These are phyloP conservation scores for Lecanicillium sp. DNA, from an alignment of 2,329 filamentous ascomycete species.

Conservation along the genomic window DNA sequence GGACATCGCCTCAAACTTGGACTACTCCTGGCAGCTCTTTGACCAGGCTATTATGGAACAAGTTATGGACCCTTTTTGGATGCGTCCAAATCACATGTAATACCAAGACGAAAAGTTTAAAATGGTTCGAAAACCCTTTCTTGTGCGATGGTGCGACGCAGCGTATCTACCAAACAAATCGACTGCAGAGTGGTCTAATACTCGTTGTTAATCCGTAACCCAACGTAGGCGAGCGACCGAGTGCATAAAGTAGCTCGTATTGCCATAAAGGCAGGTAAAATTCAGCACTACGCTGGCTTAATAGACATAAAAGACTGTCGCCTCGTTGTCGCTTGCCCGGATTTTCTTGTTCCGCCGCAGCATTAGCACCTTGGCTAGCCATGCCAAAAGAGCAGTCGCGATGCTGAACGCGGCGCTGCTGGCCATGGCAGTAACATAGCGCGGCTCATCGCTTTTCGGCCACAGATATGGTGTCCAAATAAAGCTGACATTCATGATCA, in stretches of 20 bases:
- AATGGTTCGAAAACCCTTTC: too few species aligned
- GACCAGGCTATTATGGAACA: conserved; percentile 11
- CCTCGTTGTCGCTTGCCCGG: conserved; percentile 16
- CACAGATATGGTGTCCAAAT: conserved; percentile 36
- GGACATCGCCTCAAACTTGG: conserved; percentile 10
- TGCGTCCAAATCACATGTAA: conserved; percentile 3
- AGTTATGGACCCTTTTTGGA: conserved; percentile 9
- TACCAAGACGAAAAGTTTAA: too few species aligned
- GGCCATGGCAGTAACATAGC: conserved; percentile 31
- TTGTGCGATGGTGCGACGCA: too few species aligned
- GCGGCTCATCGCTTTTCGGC: conserved; percentile 27
- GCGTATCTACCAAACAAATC: too few species aligned
- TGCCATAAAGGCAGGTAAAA: too few species aligned
- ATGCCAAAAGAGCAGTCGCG: conserved; percentile 26
- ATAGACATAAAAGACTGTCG: conserved; percentile 17
- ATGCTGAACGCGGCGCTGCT: conserved; percentile 5
- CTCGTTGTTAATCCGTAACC: too few species aligned
- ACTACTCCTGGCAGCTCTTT: conserved; percentile 14
- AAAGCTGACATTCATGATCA: conserved; percentile 20
- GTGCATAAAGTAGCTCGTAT: too few species aligned
- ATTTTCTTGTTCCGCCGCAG: conserved; percentile 25
- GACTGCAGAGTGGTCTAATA: too few species aligned
- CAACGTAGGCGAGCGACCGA: too few species aligned
- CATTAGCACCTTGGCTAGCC: conserved; percentile 28
- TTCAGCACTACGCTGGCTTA: too few species aligned